These are phyloP conservation scores for Vanrija sp. DNA, from an alignment of 1,284 basidiomycete genomes.

Conservation along the genomic window DNA sequence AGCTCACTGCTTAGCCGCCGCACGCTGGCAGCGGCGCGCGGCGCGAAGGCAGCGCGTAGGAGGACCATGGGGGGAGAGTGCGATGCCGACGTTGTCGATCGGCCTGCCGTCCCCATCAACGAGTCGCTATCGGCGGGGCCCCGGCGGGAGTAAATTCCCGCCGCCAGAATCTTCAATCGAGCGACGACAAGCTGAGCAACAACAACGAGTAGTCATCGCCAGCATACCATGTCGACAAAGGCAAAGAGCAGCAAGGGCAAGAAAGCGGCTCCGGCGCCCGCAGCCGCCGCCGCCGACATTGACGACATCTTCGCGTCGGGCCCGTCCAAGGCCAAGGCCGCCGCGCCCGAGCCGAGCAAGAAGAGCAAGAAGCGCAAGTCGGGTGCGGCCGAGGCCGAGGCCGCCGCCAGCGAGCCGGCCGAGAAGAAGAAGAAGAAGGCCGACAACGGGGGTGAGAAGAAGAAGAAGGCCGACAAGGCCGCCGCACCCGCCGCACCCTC, in stretches of 20 bases:
- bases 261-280: background rate
- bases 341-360: conserved; percentile 15
- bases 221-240: background rate
- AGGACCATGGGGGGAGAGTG: no score
- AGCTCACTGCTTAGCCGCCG: background rate
- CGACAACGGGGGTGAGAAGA: conserved; percentile 6
- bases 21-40: background rate
- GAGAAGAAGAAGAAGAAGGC: conserved; percentile 1
- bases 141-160: no score
- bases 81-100: no score
- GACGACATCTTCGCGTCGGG: conserved; percentile 42
- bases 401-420: conserved; percentile 10
- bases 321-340: conserved; percentile 12
- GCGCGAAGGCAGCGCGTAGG: no score
- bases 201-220: background rate
- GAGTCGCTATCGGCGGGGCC: no score
- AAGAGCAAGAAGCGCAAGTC: conserved; percentile 21
- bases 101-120: no score
- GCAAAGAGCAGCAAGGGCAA: background rate
- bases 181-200: background rate
- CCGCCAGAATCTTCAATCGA: background rate
- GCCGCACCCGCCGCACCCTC: background rate
- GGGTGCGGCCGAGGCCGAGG: background rate
- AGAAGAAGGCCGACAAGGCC: conserved; percentile 1
- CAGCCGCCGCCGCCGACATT: conserved; percentile 19